phyloP scores from a whole-genome alignment of 495 filamentous ascomycete species.

The Hypoxylon fragiforme region DNA sequence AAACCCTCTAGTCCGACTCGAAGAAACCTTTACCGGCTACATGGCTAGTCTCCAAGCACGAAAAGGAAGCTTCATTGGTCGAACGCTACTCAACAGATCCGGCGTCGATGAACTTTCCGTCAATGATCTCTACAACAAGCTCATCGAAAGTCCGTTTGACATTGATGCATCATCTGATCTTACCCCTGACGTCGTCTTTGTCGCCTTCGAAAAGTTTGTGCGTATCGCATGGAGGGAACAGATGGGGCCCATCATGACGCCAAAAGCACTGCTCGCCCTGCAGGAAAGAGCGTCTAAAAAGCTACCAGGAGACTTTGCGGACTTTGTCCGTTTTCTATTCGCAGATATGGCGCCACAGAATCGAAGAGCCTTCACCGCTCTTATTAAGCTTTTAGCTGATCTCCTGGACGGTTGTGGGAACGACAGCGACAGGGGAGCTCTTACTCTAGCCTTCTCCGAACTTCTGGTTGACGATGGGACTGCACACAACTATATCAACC shows the following conservation, averaged over 20 bases:
- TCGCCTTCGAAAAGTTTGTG: slow-evolving; percentile 93
- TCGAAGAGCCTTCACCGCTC: slow-evolving; percentile 78
- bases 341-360: slow-evolving; percentile 89
- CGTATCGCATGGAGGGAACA: slow-evolving; percentile 84
- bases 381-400: slow-evolving; percentile 84
- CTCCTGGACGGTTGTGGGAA: slow-evolving; percentile 92
- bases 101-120: slow-evolving; percentile 75
- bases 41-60: slow-evolving; percentile 78
- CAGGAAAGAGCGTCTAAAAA: slow-evolving; percentile 74
- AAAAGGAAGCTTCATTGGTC: slow-evolving; percentile 83
- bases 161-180: slow-evolving; percentile 73
- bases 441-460: slow-evolving; percentile 91
- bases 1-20: slow-evolving; percentile 68
- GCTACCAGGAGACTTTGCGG: slow-evolving; percentile 79
- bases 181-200: slow-evolving; percentile 85
- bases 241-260: slow-evolving; percentile 79
- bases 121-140: slow-evolving; percentile 88
- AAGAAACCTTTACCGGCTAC: slow-evolving; percentile 85
- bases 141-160: slow-evolving; percentile 79
- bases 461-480: slow-evolving; percentile 76
- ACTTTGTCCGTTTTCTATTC: slow-evolving; percentile 77
- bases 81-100: slow-evolving; percentile 68
- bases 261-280: slow-evolving; percentile 64
- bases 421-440: slow-evolving; percentile 86
- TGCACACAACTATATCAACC: slow-evolving; percentile 81